Conservation (phyloP, 2,329 filamentous ascomycete genomes). For the Fusarium euwallaceae region DNA sequence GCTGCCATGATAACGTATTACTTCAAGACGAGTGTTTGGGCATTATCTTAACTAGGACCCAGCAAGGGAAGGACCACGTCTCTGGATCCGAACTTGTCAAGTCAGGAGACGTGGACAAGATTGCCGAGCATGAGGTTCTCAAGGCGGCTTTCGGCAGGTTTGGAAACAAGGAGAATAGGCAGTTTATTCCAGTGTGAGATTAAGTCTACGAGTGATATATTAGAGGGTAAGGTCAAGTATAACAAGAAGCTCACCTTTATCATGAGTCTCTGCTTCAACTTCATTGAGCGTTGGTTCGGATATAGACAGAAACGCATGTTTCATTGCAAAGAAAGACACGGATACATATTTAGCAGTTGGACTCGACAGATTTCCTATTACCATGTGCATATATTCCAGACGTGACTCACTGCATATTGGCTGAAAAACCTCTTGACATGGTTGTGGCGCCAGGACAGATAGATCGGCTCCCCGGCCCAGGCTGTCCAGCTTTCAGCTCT, state of each 20-base stretch:
- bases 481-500: not conserved
- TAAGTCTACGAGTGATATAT: not conserved
- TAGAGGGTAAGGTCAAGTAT: not conserved
- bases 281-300: not conserved
- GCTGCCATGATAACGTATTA: constrained; percentile 48
- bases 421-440: not conserved
- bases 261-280: not conserved
- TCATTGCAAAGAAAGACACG: not conserved
- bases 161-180: not conserved
- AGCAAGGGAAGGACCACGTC: not conserved
- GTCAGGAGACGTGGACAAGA: not conserved
- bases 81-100: not conserved
- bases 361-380: fast-evolving
- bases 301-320: not conserved
- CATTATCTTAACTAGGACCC: not conserved
- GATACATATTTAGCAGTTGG: not conserved
- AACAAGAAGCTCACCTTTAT: not conserved
- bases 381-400: not conserved
- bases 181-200: not conserved
- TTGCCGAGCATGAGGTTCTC: not conserved
- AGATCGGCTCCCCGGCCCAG: not conserved
- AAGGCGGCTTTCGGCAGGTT: not conserved
- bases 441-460: not conserved
- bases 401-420: not conserved
- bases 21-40: constrained; percentile 26